phyloP scores from a whole-genome alignment of 768 basidiomycete species.

The Suillus occidentalis region DNA sequence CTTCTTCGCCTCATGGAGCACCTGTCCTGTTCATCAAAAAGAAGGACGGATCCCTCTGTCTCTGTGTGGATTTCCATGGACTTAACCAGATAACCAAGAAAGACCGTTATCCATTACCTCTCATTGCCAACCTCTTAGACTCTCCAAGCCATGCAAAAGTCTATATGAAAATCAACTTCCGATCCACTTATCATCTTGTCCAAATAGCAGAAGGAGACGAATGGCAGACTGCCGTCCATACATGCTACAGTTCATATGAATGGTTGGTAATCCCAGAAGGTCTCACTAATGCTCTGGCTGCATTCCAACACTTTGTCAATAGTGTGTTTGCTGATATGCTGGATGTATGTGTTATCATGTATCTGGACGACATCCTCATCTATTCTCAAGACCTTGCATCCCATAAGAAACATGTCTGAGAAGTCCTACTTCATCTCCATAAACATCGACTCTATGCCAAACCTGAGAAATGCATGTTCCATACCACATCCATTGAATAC shows the following conservation, averaged over 20 bases:
- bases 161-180: no score
- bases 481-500: no score
- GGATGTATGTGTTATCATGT: neutral
- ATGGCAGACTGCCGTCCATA: neutral
- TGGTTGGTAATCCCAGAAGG: neutral
- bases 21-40: no score
- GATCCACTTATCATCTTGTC: neutral
- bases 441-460: neutral
- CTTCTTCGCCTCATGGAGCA: no score
- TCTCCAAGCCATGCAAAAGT: no score
- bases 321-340: neutral
- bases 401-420: neutral
- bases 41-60: no score
- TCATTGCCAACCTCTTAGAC: no score
- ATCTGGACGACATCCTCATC: neutral
- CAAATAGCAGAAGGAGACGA: neutral
- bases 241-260: neutral
- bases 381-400: neutral
- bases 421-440: fast-evolving
- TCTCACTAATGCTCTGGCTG: neutral
- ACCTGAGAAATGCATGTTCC: no score
- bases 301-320: neutral
- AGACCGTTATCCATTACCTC: no score
- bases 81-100: no score
- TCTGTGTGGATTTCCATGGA: no score